Evolutionary conservation across 208 protist species (phyloP).

Genomic region (Acanthamoeba castellanii): DNA sequence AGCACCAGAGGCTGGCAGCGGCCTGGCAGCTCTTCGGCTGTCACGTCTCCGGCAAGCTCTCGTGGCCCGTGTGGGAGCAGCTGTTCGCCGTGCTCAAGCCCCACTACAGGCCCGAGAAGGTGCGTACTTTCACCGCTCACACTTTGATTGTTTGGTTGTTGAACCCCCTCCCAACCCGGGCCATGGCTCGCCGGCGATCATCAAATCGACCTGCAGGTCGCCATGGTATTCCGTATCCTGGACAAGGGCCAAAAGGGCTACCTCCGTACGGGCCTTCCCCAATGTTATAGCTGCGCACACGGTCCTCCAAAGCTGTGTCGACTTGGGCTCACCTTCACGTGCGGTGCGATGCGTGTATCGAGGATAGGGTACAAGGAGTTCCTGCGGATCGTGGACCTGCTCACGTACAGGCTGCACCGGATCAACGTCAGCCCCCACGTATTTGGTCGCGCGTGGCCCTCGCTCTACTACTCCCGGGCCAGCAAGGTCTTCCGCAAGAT

Average conservation of each 20-base stretch:
- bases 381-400: conserved; percentile 6
- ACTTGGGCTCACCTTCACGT: too few relatives aligned
- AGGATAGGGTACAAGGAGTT: conserved; percentile 26
- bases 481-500: not conserved
- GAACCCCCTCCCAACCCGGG: too few relatives aligned
- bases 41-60: not conserved
- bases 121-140: not conserved
- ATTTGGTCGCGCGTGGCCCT: not conserved
- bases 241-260: conserved; percentile 36
- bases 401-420: not conserved
- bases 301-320: too few relatives aligned
- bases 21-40: conserved; percentile 61
- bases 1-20: conserved; percentile 31
- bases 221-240: conserved; percentile 9
- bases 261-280: not conserved
- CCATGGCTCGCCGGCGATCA: too few relatives aligned
- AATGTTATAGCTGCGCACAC: not conserved
- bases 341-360: not conserved
- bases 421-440: conserved; percentile 1
- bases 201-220: not conserved
- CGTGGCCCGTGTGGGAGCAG: not conserved
- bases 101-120: not conserved
- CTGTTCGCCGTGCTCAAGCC: not conserved
- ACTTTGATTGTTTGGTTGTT: not conserved
- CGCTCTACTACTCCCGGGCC: not conserved